These are phyloP conservation scores for Colletotrichum endophyticum DNA, from an alignment of 2,329 filamentous ascomycete genomes.

Conservation along the genomic window DNA sequence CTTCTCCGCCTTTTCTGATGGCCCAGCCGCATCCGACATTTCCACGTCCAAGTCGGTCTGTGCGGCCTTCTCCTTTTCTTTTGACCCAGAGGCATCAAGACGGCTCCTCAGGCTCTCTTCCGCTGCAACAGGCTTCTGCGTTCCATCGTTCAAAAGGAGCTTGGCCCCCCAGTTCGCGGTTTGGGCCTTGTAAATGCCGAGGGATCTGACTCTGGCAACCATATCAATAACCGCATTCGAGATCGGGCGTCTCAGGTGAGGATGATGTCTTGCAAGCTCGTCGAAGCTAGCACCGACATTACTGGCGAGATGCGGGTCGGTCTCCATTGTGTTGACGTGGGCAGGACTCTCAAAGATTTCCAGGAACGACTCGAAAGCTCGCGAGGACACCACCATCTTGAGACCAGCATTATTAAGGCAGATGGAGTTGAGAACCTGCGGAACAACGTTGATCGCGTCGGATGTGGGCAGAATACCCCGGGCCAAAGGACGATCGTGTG, in stretches of 20 bases:
- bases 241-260: constrained; percentile 78
- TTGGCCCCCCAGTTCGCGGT: constrained; percentile 78
- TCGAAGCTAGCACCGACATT: constrained; percentile 87
- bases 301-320: constrained; percentile 71
- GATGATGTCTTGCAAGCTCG: constrained; percentile 93
- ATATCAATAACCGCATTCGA: constrained; percentile 87
- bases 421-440: constrained; percentile 89
- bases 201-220: constrained; percentile 78
- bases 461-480: constrained; percentile 82
- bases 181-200: constrained; percentile 74
- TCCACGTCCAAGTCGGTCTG: constrained; percentile 60
- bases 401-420: constrained; percentile 89
- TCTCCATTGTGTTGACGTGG: constrained; percentile 84
- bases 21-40: constrained; percentile 62
- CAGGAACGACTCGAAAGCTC: constrained; percentile 84
- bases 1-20: constrained; percentile 25
- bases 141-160: constrained; percentile 67
- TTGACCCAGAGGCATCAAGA: constrained; percentile 30
- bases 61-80: constrained; percentile 43
- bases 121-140: constrained; percentile 65
- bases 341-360: constrained; percentile 95
- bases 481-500: constrained; percentile 51
- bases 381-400: constrained; percentile 83
- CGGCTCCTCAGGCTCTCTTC: constrained; percentile 43
- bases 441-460: constrained; percentile 87